A percentile compares a stretch with the other conserved stretches of the same genome.
These are phyloP conservation scores for Phalaenopsis hybrid DNA, from an alignment of 116 monocot species.

Conservation along the genomic window DNA sequence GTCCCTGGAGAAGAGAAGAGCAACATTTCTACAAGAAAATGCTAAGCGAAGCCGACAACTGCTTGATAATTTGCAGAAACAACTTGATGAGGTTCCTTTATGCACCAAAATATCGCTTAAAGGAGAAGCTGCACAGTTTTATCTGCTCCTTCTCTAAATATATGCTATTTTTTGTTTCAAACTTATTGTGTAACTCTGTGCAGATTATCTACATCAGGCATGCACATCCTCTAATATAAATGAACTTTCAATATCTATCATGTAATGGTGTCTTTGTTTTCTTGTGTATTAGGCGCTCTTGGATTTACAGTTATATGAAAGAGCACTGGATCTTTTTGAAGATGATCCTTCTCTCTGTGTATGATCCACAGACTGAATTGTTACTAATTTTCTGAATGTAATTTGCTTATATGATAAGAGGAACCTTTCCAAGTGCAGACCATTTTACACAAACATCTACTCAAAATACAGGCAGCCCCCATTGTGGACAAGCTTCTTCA, in stretches of 20 bases:
- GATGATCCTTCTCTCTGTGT: constrained; percentile 77
- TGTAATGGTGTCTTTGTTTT: constrained; percentile 8
- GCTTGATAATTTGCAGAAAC: constrained; percentile 83
- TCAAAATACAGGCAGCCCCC: constrained; percentile 57
- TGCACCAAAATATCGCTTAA: background rate
- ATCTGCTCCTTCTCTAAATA: background rate
- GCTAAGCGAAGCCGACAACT: constrained; percentile 60
- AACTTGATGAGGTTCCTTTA: constrained; percentile 76
- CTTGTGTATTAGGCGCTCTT: constrained; percentile 50
- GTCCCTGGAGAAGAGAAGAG: constrained; percentile 73
- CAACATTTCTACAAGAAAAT: constrained; percentile 57
- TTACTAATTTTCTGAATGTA: background rate
- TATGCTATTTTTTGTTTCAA: background rate
- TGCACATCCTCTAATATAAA: background rate
- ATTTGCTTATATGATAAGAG: background rate
- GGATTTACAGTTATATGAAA: constrained; percentile 90
- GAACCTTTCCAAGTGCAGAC: constrained; percentile 28
- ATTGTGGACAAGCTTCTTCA: constrained; percentile 64
- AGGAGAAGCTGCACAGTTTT: background rate
- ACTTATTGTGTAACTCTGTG: background rate
- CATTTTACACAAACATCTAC: constrained; percentile 88
- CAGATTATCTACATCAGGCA: background rate
- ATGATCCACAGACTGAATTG: constrained; percentile 17
- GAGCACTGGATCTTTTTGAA: constrained; percentile 77
- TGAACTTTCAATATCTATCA: background rate